Evolutionary conservation across 2,329 filamentous ascomycete species (phyloP).

Genomic region (Alternaria metachromatica): DNA sequence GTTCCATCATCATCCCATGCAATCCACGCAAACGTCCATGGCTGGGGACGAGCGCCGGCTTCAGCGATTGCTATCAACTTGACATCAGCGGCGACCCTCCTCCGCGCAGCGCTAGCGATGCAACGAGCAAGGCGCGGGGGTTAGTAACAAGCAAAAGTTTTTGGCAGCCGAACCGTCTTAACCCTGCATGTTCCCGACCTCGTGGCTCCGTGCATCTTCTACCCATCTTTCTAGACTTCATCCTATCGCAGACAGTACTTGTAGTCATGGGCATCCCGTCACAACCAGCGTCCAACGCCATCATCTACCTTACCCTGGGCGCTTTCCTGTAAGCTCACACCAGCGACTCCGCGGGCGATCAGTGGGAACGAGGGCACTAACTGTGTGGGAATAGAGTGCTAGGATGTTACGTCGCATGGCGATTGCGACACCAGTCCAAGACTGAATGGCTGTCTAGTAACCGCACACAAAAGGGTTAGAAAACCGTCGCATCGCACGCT

Average conservation of each 20-base stretch:
- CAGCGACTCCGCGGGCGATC: background rate
- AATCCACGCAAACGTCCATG: background rate
- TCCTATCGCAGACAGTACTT: slow-evolving; percentile 4
- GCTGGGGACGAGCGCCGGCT: slow-evolving; percentile 4
- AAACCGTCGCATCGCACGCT: slow-evolving; percentile 13
- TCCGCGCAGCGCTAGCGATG: slow-evolving; percentile 30
- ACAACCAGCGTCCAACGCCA: slow-evolving; percentile 77
- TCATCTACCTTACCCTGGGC: slow-evolving; percentile 81
- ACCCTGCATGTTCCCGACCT: slow-evolving; percentile 27
- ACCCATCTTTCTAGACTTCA: slow-evolving; percentile 9
- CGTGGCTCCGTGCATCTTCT: slow-evolving; percentile 10
- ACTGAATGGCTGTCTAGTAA: slow-evolving; percentile 77
- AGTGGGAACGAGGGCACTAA: slow-evolving; percentile 15
- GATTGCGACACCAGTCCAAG: slow-evolving; percentile 67
- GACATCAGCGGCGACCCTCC: slow-evolving; percentile 25
- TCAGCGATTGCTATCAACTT: slow-evolving; percentile 22
- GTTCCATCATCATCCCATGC: background rate
- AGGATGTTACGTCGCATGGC: slow-evolving; percentile 66
- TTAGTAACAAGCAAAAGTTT: slow-evolving; percentile 31
- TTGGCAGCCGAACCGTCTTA: slow-evolving; percentile 18
- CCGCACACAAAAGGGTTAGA: slow-evolving; percentile 79
- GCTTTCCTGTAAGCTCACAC: slow-evolving; percentile 70
- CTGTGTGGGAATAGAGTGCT: slow-evolving; percentile 59
- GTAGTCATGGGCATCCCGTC: slow-evolving; percentile 75
- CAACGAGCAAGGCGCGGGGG: slow-evolving; percentile 30